Base-by-base conservation (phyloP, 2,329 filamentous ascomycete species). In the Hirsutella thompsonii region DNA sequence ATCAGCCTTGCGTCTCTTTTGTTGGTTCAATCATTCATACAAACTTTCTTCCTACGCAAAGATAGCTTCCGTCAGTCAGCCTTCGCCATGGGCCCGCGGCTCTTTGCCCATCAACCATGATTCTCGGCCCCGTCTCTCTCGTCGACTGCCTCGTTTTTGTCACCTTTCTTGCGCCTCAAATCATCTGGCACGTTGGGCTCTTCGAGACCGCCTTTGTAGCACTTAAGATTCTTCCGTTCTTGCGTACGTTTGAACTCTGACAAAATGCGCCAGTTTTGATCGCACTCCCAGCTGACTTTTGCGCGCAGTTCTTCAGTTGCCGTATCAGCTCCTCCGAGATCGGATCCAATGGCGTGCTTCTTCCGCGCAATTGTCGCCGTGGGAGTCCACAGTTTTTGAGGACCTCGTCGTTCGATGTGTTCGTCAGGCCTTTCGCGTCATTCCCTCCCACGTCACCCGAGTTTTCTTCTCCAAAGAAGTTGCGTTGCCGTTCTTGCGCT, bases 401-500 rank as follows among this genome's bases (percentile, higher is more conserved):
- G 83, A 89, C 54, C 58, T 87, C 35, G 82, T 88, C 38, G 72
- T 90, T 44, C 73, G 83, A 44, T 87, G 81, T 53, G 82, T 92
- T 29, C 73, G 83, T 40, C 88, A 83, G 67, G 82, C 81, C 13
- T 90, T 90, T 55, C 74, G 78, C 20, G 72, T 75, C 46, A 76
- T 90, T 47, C 80, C 81, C 3, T 70, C 81, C 8, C 68, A 64
- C 28, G 72, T 90, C 20, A 80, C 79, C 5, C 71, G 80, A 32
- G 78, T 89, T 14, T 90, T 92, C 67, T 86, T 92, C 57, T 81
- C 78, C 6, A 86, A 81, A 61, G 58, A 64, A 26, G 83, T 92
- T 9, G 74, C 81, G 1, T 56, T 86, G 38, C 83, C 84, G 0
- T 90, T 90, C 56, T 57, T 89, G 44, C 68, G 72, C 38, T 92